Evolutionary conservation across 2,329 filamentous ascomycete genomes (phyloP).

Genomic region (Zymoseptoria crescenta): DNA sequence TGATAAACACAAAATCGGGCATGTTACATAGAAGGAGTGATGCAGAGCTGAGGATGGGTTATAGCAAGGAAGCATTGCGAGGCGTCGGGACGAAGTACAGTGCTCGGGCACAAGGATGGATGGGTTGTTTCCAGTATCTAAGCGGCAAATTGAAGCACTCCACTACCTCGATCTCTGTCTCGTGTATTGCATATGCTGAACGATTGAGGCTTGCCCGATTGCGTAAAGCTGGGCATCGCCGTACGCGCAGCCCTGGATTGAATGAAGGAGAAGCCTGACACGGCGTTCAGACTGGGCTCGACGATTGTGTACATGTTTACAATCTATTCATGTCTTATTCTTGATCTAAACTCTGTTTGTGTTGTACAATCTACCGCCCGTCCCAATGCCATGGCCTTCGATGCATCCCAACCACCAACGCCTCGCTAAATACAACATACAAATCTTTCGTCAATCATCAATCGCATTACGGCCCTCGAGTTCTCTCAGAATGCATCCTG

Average conservation of each 20-base stretch:
- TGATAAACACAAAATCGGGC: neutral
- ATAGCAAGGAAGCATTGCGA: neutral
- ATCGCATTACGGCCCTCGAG: neutral
- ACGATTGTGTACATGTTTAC: neutral
- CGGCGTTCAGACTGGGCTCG: neutral
- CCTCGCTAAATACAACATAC: neutral
- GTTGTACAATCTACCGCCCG: neutral
- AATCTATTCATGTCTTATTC: neutral
- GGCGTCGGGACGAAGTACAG: neutral
- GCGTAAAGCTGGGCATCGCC: too few relatives aligned
- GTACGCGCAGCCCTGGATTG: too few relatives aligned
- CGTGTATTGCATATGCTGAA: neutral
- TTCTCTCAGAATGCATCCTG: slow-evolving; percentile 33
- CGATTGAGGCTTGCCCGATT: too few relatives aligned
- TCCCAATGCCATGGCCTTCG: too few relatives aligned
- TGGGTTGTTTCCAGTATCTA: neutral
- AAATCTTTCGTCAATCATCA: neutral
- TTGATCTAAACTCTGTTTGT: neutral
- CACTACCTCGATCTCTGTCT: neutral
- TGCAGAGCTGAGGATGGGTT: neutral
- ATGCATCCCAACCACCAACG: neutral
- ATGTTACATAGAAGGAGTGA: neutral
- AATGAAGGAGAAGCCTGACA: neutral
- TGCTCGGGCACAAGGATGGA: neutral
- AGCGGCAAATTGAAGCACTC: neutral